These are phyloP conservation scores for Carpinus fangiana DNA, from an alignment of 306 rosid species.

Conservation along the genomic window DNA sequence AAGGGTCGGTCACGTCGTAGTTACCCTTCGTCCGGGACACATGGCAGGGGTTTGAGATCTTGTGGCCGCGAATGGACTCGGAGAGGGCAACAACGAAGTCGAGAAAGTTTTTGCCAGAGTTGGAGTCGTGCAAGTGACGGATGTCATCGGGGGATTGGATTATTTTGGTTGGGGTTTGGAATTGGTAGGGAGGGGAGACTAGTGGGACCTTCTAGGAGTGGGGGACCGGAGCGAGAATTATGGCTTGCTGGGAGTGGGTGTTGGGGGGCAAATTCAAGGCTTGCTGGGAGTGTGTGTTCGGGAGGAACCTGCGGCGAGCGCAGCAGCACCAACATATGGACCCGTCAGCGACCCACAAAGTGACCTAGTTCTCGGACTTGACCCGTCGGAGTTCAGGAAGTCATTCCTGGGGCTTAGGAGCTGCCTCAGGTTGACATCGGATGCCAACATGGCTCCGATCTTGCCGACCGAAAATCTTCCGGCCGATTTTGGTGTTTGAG, in stretches of 20 bases:
- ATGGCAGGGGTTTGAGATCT: conserved; percentile 66
- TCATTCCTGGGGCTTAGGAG: conserved; percentile 62
- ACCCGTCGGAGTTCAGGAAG: conserved; percentile 68
- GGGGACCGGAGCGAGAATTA: too few relatives aligned
- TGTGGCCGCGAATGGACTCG: conserved; percentile 61
- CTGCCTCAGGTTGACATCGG: conserved; percentile 52
- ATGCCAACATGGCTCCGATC: conserved; percentile 71
- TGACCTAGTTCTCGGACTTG: conserved; percentile 80
- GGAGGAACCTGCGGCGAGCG: too few relatives aligned
- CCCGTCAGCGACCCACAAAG: too few relatives aligned
- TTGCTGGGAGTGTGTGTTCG: too few relatives aligned
- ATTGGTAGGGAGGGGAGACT: too few relatives aligned
- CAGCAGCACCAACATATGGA: too few relatives aligned
- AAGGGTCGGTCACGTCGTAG: too few relatives aligned
- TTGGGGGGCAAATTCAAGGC: too few relatives aligned
- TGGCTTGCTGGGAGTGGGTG: too few relatives aligned
- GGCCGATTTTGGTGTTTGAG: conserved; percentile 63
- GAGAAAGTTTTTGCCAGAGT: conserved; percentile 62
- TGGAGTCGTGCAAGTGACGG: conserved; percentile 62
- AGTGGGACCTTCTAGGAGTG: too few relatives aligned
- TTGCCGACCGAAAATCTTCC: conserved; percentile 85
- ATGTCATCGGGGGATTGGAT: conserved; percentile 76
- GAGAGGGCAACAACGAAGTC: conserved; percentile 90
- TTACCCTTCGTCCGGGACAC: conserved; percentile 43
- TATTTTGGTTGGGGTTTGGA: too few relatives aligned